Evolutionary conservation across 2,329 filamentous ascomycete genomes (phyloP).

Genomic region (Paecilomyces fulvus): DNA sequence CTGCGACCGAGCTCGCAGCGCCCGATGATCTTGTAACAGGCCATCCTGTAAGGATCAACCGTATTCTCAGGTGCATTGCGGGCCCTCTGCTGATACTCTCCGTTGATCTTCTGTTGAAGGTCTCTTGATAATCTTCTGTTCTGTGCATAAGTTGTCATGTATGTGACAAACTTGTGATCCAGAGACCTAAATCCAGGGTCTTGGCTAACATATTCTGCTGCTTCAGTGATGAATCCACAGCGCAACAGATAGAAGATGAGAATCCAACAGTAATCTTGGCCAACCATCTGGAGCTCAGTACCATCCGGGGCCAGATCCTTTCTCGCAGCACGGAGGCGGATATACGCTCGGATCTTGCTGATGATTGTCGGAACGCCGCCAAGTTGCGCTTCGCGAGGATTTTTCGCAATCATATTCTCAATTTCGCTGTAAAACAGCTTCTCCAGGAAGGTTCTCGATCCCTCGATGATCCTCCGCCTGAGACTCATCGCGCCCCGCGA

Average conservation of each 20-base stretch:
- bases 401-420: conserved; percentile 68
- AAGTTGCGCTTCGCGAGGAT: conserved; percentile 79
- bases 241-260: conserved; percentile 87
- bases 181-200: conserved; percentile 76
- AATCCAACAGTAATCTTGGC: conserved; percentile 84
- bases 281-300: conserved; percentile 68
- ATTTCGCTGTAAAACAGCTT: conserved; percentile 70
- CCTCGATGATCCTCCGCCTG: conserved; percentile 70
- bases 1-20: conserved; percentile 55
- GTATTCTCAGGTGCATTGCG: conserved; percentile 79
- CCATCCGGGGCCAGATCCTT: conserved; percentile 81
- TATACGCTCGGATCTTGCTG: conserved; percentile 88
- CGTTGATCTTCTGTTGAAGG: conserved; percentile 77
- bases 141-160: conserved; percentile 75
- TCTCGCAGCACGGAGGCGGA: conserved; percentile 67
- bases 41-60: conserved; percentile 90
- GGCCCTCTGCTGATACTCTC: conserved; percentile 77
- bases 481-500: conserved; percentile 57
- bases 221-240: conserved; percentile 74
- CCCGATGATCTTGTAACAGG: conserved; percentile 95
- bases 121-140: conserved; percentile 71
- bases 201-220: conserved; percentile 76
- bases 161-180: conserved; percentile 81
- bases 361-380: conserved; percentile 81
- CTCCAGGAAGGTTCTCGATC: conserved; percentile 73